phyloP scores from a whole-genome alignment of 2,329 filamentous ascomycete species.

The Parascedosporium putredinis region DNA sequence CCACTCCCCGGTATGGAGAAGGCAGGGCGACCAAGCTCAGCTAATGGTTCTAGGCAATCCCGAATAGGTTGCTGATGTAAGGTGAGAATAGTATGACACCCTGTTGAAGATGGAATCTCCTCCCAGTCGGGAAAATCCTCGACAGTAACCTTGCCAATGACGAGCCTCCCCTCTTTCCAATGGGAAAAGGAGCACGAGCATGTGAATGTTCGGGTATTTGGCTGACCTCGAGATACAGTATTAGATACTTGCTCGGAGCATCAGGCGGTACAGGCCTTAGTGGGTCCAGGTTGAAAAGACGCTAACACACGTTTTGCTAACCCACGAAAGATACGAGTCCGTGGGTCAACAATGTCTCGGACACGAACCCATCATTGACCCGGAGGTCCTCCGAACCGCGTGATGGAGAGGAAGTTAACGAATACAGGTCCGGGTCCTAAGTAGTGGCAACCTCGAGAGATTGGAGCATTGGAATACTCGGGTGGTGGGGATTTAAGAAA shows the following conservation, averaged over 20 bases:
- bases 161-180: too few relatives aligned
- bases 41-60: too few relatives aligned
- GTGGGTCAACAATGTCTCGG: not conserved
- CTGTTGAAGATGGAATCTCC: not conserved
- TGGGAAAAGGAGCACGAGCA: too few relatives aligned
- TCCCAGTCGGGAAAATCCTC: not conserved
- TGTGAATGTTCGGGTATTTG: not conserved
- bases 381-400: not conserved
- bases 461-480: not conserved
- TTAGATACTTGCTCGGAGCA: too few relatives aligned
- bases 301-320: too few relatives aligned
- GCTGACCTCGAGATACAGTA: too few relatives aligned
- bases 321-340: not conserved
- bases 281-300: too few relatives aligned
- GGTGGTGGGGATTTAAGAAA: not conserved
- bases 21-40: too few relatives aligned
- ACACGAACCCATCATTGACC: not conserved
- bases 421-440: not conserved
- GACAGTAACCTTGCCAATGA: too few relatives aligned
- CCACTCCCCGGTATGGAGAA: too few relatives aligned
- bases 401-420: not conserved
- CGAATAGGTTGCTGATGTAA: conserved; percentile 1
- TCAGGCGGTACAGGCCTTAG: not conserved
- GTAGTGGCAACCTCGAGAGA: not conserved
- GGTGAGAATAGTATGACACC: not conserved